Percentiles rank a stretch among this genome's conserved stretches.
phyloP scores from a whole-genome alignment of 352 stramenopile species.

The Hyaloperonospora arabidopsidis region DNA sequence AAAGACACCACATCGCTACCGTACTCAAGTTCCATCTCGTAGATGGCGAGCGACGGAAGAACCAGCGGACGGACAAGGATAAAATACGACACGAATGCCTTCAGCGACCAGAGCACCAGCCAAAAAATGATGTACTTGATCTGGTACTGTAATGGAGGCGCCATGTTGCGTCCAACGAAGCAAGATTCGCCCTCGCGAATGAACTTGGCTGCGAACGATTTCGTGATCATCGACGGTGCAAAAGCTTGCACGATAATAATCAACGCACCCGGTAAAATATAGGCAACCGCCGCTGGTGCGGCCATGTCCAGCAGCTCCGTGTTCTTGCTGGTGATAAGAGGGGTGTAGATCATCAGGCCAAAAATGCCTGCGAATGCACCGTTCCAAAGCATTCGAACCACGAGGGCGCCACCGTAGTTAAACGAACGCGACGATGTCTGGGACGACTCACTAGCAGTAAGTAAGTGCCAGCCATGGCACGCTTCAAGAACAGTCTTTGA shows the following conservation, averaged over 20 bases:
- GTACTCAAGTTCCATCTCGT: slow-evolving; percentile 58
- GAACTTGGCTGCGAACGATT: slow-evolving; percentile 59
- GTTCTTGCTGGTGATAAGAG: slow-evolving; percentile 27
- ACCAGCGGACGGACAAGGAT: slow-evolving; percentile 59
- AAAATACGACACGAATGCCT: slow-evolving; percentile 64
- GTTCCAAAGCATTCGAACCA: slow-evolving; percentile 62
- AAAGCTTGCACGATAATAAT: slow-evolving; percentile 43
- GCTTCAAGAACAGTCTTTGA: slow-evolving; percentile 56
- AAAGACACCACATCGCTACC: slow-evolving; percentile 54
- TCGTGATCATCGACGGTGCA: slow-evolving; percentile 36
- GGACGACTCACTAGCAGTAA: slow-evolving; percentile 33
- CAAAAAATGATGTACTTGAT: slow-evolving; percentile 64
- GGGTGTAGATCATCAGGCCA: slow-evolving; percentile 52
- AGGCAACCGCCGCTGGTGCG: slow-evolving; percentile 24
- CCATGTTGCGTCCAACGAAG: slow-evolving; percentile 65
- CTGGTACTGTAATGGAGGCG: slow-evolving; percentile 45
- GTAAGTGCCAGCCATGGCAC: slow-evolving; percentile 52
- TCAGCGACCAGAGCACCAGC: slow-evolving; percentile 48
- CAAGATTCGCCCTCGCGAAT: slow-evolving; percentile 58
- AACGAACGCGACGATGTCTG: slow-evolving; percentile 46
- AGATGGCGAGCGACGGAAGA: slow-evolving; percentile 60
- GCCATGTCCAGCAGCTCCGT: slow-evolving; percentile 42
- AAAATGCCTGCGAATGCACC: slow-evolving; percentile 50
- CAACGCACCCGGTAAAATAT: slow-evolving; percentile 34
- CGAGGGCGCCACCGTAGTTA: slow-evolving; percentile 52